Evolutionary conservation across 805 yeast species (phyloP).

Genomic region (Teunomyces tritomae): DNA sequence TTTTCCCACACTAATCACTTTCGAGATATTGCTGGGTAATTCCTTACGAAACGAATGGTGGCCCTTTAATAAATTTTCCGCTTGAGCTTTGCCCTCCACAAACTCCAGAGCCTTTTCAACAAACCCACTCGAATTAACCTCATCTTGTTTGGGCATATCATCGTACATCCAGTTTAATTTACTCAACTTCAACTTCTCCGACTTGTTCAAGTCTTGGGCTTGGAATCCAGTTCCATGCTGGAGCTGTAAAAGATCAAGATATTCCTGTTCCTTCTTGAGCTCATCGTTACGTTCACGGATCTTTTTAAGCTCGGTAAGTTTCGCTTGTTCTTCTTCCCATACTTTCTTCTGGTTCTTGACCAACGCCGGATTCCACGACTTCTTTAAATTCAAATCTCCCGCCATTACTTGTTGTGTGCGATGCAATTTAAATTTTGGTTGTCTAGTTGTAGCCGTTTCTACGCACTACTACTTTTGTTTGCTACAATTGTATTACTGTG

Average conservation of each 20-base stretch:
- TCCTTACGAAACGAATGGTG: conserved; percentile 16
- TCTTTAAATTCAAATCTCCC: conserved; percentile 83
- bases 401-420: conserved; percentile 39
- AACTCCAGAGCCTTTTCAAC: conserved; percentile 34
- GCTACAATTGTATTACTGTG: too few species aligned
- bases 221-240: conserved; percentile 41
- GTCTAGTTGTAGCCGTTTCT: not conserved
- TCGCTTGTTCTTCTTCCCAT: conserved; percentile 78
- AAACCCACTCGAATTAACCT: conserved; percentile 34
- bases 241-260: conserved; percentile 50
- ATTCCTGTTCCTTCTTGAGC: conserved; percentile 58
- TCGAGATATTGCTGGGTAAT: not conserved
- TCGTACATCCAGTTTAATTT: conserved; percentile 89
- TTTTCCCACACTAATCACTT: conserved; percentile 15
- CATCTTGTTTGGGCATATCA: conserved; percentile 32
- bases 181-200: conserved; percentile 34
- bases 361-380: conserved; percentile 95
- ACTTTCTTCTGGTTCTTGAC: conserved; percentile 82
- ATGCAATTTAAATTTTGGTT: not conserved
- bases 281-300: conserved; percentile 65
- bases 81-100: conserved; percentile 29
- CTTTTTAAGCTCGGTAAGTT: conserved; percentile 64
- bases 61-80: conserved; percentile 57
- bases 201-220: conserved; percentile 15
- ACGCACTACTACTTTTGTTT: not conserved